Base-by-base conservation (phyloP, 305 asterid genomes). In the Ilex paraguariensis region DNA sequence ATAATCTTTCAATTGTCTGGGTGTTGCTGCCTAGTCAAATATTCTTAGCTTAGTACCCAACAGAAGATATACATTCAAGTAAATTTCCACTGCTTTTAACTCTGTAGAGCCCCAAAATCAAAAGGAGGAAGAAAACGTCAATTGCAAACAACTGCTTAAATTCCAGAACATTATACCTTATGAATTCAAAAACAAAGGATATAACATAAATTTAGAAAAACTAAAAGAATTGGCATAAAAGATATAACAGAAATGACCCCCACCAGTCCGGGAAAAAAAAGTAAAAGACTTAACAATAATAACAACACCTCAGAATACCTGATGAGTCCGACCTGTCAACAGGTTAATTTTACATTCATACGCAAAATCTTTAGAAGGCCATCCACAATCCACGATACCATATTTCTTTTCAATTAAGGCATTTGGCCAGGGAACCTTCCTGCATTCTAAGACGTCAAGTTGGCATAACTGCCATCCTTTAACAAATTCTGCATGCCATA, bases 361-460 rank as follows among this genome's bases (percentile, higher is more conserved):
- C 42, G 95, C 95, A 62, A 79, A 87, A 44, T 78, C 86, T 73
- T 82, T 87, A 45, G 28, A 63, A 54, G 87, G 85, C 96, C 96
- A 88, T 69, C 92, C 87, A 70, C 92, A 82, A 67, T 81, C 87
- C 56, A 83, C 90, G 54, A 91, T 64, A 67, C 75, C 52, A 60
- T 82, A 67, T 65, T 56, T 67, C 33, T 79, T 74, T 73, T 82
- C 79, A 54, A 55, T 61, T 31, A 60, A 53, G 28, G 56, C 62
- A 64, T 59, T 70, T 44, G 98, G 98, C 95, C 97, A 88, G 45
- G 88, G 85, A 67, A 91, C 84, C 75, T 79, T 83, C 75, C 64
- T 80, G 90, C 96, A 88, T 61, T 91, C 92, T 70, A 88, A 45
- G 70, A 91, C 92, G 81, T 91, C 98, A 73, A 91, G 96, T 81